Evolutionary conservation across 306 rosid species (phyloP), one percentile per base, ranked within the genome.

Genomic region (Luffa acutangula): DNA sequence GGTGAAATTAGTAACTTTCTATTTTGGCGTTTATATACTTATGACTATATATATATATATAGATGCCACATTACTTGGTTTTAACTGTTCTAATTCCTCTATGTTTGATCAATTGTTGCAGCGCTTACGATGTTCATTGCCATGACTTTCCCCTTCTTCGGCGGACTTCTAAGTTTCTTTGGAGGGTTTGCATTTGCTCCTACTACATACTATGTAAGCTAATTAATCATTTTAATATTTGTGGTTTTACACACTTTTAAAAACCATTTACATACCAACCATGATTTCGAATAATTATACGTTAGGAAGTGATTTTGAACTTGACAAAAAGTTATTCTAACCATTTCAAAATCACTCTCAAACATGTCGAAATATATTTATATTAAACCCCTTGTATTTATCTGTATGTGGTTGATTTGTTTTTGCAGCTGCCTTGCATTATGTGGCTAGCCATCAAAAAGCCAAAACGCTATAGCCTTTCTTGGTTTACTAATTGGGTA

Each of bases 151-250:
- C 85, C 87, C 6, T 86, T 86, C 89, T 86, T 86, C 37, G 89
- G 89, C 0, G 89, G 85, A 15, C 87, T 86, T 63, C 82, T 81
- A 1, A 36, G 87, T 65, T 86, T 86, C 72, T 84, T 84, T 49
- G 89, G 89, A 79, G 85, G 89, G 52, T 84, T 86, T 81, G 82
- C 85, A 10, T 86, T 86, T 76, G 87, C 87, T 64, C 82, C 87
- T 46, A 84, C 87, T 10, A 15, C 87, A 20, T 86, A 84, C 76
- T 86, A 39, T 36, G 89, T 86, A 78, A 78, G 83, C 6, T 12
- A 15, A 37, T 3, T 39, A 66, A 25, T 25, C 31, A 1, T 25
- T 25, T 25, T 25, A 25, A 25, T 25, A 1, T 25, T 25, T 25
- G 31, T 25, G 31, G 1, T 25, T 25, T 25, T 25, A 25, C 31